phyloP scores from a whole-genome alignment of 345 rosid species.

The Populus alba region DNA sequence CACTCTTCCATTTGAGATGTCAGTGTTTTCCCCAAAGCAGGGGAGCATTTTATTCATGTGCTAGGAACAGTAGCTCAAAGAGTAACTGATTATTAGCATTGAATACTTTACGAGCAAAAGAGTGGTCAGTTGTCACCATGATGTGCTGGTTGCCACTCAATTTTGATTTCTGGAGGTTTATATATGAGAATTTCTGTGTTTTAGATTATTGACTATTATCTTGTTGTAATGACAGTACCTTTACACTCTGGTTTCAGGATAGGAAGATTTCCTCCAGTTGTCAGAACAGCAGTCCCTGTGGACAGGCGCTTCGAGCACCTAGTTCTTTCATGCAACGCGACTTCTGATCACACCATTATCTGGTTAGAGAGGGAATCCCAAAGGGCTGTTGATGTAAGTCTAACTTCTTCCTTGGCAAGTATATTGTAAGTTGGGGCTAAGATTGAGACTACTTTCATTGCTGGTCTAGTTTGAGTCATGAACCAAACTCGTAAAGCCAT shows the following conservation, averaged over 20 bases:
- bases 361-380: conserved; percentile 90
- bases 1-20: not conserved
- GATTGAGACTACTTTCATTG: not conserved
- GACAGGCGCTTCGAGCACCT: conserved; percentile 94
- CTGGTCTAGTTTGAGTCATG: not conserved
- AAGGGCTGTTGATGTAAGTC: conserved; percentile 75
- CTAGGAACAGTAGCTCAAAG: not conserved
- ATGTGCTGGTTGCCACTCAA: not conserved
- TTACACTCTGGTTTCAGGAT: conserved; percentile 44
- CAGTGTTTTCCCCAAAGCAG: not conserved
- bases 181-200: not conserved
- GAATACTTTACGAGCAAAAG: not conserved
- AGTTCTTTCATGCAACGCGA: conserved; percentile 86
- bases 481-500: not conserved
- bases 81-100: not conserved
- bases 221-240: not conserved
- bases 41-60: not conserved
- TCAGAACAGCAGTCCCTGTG: conserved; percentile 96
- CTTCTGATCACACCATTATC: conserved; percentile 78
- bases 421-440: not conserved
- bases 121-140: not conserved
- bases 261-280: conserved; percentile 88
- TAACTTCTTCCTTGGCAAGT: not conserved
- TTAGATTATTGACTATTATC: not conserved
- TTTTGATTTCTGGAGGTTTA: not conserved